Evolutionary conservation across 495 filamentous ascomycete species (phyloP).

Genomic region (Lasiosphaeria hispida): DNA sequence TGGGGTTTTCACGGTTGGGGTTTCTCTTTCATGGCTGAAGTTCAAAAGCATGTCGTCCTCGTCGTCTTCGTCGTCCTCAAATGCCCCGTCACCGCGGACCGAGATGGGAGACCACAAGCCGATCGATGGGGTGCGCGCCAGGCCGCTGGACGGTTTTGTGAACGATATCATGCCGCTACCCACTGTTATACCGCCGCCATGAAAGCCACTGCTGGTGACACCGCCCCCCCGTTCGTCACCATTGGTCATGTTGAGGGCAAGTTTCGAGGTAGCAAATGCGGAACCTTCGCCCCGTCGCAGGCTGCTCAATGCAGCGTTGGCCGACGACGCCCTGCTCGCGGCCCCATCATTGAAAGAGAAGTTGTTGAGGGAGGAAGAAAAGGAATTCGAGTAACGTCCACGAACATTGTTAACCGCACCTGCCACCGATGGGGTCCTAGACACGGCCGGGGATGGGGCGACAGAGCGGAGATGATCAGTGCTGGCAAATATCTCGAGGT

Average conservation of each 20-base stretch:
- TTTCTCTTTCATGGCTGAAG: constrained; percentile 35
- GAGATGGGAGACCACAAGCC: constrained; percentile 39
- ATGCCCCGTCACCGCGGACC: constrained; percentile 18
- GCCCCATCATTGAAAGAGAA: constrained; percentile 32
- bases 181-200: constrained; percentile 32
- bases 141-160: constrained; percentile 21
- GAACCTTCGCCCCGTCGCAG: constrained; percentile 24
- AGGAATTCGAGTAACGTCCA: constrained; percentile 26
- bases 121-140: constrained; percentile 26
- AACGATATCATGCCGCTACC: constrained; percentile 36
- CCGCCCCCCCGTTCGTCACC: background rate
- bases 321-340: constrained; percentile 28
- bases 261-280: background rate
- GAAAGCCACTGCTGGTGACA: constrained; percentile 7
- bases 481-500: constrained; percentile 71
- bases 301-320: constrained; percentile 32
- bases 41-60: constrained; percentile 48
- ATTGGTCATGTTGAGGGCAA: constrained; percentile 4
- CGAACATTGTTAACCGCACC: constrained; percentile 19
- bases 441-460: constrained; percentile 33
- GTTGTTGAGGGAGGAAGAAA: constrained; percentile 25
- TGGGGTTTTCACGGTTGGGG: constrained; percentile 5
- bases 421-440: constrained; percentile 23
- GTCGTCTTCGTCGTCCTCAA: constrained; percentile 34
- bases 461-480: constrained; percentile 72